phyloP scores from a whole-genome alignment of 306 rosid genomes.

The Benincasa hispida region DNA sequence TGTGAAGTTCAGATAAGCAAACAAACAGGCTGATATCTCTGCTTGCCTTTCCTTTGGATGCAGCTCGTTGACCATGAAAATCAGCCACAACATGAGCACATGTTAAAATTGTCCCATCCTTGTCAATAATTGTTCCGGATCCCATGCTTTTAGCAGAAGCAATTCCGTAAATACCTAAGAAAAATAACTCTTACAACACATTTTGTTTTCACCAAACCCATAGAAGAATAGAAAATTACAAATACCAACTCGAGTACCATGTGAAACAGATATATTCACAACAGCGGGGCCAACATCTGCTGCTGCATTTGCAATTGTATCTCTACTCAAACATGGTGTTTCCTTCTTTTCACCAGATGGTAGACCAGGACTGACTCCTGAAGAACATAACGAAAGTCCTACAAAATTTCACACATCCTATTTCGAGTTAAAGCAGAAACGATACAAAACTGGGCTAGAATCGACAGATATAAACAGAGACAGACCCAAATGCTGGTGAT shows the following conservation, averaged over 20 bases:
- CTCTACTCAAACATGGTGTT: constrained; percentile 40
- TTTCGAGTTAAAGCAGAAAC: neutral
- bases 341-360: no score
- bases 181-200: neutral
- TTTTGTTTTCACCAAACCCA: neutral
- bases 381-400: constrained; percentile 40
- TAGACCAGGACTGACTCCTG: constrained; percentile 13
- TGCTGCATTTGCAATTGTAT: constrained; percentile 80
- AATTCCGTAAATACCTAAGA: constrained; percentile 38
- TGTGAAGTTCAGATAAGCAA: neutral
- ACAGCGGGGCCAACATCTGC: constrained; percentile 79
- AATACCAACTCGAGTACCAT: constrained; percentile 23
- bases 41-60: constrained; percentile 67
- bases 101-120: constrained; percentile 83
- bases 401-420: constrained; percentile 9
- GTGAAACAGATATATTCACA: constrained; percentile 58
- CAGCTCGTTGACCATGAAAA: constrained; percentile 39
- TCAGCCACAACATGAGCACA: constrained; percentile 75
- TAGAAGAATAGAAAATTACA: no score
- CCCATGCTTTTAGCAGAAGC: constrained; percentile 41
- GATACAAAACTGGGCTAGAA: neutral
- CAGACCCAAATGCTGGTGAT: constrained; percentile 26
- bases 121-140: constrained; percentile 72
- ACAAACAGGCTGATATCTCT: neutral
- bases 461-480: neutral